These are phyloP conservation scores for Yarrowia deformans DNA, from an alignment of 805 yeast species.

Conservation along the genomic window DNA sequence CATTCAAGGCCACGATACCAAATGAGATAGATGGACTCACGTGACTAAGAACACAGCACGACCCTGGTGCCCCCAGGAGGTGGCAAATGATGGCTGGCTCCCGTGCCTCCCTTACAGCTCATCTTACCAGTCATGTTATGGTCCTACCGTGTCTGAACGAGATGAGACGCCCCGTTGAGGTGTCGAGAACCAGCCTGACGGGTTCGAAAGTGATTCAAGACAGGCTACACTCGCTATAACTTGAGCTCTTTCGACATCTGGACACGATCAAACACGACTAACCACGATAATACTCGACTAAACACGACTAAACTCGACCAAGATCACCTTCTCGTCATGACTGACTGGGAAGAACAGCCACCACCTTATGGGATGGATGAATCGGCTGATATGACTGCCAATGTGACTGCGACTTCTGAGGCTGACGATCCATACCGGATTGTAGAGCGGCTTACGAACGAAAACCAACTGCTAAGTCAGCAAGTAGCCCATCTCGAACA, in stretches of 20 bases:
- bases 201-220: neutral
- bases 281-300: neutral
- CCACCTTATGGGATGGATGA: constrained; percentile 32
- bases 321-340: neutral
- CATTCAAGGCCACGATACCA: neutral
- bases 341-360: constrained; percentile 36
- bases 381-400: neutral
- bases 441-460: constrained; percentile 15
- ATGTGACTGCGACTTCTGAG: constrained; percentile 1
- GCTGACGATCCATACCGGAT: constrained; percentile 10
- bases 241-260: too few relatives aligned
- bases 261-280: neutral
- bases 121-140: constrained; percentile 32
- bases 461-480: constrained; percentile 12
- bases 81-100: constrained; percentile 25
- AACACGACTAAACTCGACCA: neutral
- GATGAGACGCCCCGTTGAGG: constrained; percentile 4
- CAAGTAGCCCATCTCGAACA: neutral
- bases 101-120: neutral
- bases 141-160: neutral
- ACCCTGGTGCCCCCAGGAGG: neutral
- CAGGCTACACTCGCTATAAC: neutral
- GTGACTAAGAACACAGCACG: neutral
- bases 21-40: neutral
- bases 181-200: constrained; percentile 29